A percentile compares a stretch with the other conserved stretches of the same genome.
phyloP scores from a whole-genome alignment of 148 eudicot species.

The Heliosperma pusillum region DNA sequence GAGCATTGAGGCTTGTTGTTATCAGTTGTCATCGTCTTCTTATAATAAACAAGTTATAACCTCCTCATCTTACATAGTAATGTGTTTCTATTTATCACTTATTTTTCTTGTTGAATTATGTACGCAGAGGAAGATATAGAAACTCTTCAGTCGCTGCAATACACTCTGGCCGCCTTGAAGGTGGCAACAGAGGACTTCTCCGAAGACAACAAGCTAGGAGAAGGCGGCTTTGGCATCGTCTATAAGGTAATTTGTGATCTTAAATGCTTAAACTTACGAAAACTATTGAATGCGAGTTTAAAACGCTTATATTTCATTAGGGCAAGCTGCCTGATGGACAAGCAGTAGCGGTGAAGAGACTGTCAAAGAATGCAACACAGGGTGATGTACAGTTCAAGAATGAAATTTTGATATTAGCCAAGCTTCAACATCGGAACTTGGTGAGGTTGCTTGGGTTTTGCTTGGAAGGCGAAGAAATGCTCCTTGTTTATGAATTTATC shows the following conservation, averaged over 20 bases:
- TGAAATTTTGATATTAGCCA: conserved; percentile 28
- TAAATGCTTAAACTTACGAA: not conserved
- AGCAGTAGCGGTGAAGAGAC: conserved; percentile 29
- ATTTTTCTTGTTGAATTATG: too few relatives aligned
- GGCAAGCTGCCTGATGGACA: conserved; percentile 29
- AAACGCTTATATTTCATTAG: conserved; percentile 1
- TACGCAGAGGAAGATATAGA: conserved; percentile 30
- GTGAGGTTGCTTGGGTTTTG: conserved; percentile 31
- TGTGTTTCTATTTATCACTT: too few relatives aligned
- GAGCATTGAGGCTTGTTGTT: too few relatives aligned
- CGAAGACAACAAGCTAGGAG: conserved; percentile 42
- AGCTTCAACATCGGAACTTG: conserved; percentile 28
- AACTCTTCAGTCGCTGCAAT: conserved; percentile 23
- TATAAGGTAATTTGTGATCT: conserved; percentile 35
- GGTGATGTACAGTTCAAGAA: conserved; percentile 29
- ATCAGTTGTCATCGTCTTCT: too few relatives aligned
- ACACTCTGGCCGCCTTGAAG: conserved; percentile 21
- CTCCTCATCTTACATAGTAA: too few relatives aligned
- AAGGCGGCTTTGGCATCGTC: conserved; percentile 61
- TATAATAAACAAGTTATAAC: too few relatives aligned
- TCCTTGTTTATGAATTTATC: conserved; percentile 29
- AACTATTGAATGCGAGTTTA: not conserved
- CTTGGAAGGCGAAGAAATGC: conserved; percentile 32
- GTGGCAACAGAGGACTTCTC: conserved; percentile 47
- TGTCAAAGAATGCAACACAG: conserved; percentile 16